Conservation (phyloP, 495 filamentous ascomycete species). For the Tuber microsphaerosporum region DNA sequence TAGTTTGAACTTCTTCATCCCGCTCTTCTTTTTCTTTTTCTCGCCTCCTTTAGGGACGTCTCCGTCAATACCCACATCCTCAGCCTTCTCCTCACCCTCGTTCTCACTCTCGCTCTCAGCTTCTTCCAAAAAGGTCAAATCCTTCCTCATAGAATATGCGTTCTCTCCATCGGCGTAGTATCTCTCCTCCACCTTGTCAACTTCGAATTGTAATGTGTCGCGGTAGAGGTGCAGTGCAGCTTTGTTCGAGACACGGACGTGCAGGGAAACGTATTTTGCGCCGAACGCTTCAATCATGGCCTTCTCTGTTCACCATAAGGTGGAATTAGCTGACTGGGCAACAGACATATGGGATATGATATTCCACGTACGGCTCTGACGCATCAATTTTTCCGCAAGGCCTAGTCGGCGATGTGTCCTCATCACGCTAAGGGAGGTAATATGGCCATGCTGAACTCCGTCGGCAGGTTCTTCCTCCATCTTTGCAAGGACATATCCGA, state of each 20-base stretch:
- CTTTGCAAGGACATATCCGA: constrained; percentile 98
- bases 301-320: constrained; percentile 53
- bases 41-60: constrained; percentile 48
- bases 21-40: constrained; percentile 43
- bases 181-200: constrained; percentile 80
- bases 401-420: constrained; percentile 84
- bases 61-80: constrained; percentile 49
- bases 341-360: constrained; percentile 9
- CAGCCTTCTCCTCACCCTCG: constrained; percentile 44
- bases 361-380: constrained; percentile 73
- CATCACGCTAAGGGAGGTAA: constrained; percentile 93
- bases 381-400: constrained; percentile 93
- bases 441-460: constrained; percentile 89
- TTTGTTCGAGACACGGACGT: constrained; percentile 87
- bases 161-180: constrained; percentile 99
- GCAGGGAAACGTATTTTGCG: constrained; percentile 86
- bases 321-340: constrained; percentile 6
- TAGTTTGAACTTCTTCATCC: constrained; percentile 61
- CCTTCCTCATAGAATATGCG: constrained; percentile 86
- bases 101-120: constrained; percentile 44
- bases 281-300: constrained; percentile 93
- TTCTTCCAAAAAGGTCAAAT: constrained; percentile 58
- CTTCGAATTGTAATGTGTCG: constrained; percentile 84
- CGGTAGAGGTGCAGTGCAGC: constrained; percentile 87
- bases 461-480: constrained; percentile 98